Conservation (phyloP, 2,329 filamentous ascomycete species). For the Clarireedia paspali region DNA sequence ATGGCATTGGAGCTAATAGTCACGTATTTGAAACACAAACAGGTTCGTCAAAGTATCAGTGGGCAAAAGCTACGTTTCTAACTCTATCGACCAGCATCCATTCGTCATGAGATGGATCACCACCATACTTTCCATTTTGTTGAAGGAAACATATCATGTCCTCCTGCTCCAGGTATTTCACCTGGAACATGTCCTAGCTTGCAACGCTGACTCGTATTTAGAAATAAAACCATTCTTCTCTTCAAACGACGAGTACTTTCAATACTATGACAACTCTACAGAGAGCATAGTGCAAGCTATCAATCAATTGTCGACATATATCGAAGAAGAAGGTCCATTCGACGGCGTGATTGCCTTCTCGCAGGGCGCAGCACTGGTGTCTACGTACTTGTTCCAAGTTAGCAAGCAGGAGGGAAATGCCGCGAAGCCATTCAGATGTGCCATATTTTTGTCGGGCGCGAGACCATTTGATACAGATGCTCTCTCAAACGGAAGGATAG, state of each 20-base stretch:
- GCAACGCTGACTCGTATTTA: too few relatives aligned
- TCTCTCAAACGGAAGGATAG: neutral
- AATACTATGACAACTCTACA: conserved; percentile 1
- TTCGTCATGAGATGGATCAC: conserved; percentile 10
- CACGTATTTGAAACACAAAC: neutral
- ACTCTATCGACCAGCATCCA: too few relatives aligned
- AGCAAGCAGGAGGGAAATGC: too few relatives aligned
- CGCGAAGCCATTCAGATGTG: conserved; percentile 7
- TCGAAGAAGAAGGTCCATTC: conserved; percentile 11
- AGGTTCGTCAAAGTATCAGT: too few relatives aligned
- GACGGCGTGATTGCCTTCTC: conserved; percentile 14
- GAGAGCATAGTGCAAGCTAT: neutral
- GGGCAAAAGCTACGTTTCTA: too few relatives aligned
- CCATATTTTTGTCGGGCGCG: conserved; percentile 9
- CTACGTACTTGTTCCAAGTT: neutral
- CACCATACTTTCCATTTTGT: conserved; percentile 14
- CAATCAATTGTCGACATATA: neutral
- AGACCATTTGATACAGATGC: neutral
- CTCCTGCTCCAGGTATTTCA: neutral
- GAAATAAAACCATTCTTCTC: neutral
- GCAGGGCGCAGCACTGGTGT: conserved; percentile 34
- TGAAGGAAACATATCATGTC: conserved; percentile 8
- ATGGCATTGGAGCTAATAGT: neutral
- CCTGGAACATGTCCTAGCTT: too few relatives aligned
- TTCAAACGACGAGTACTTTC: neutral